Conservation (phyloP, 2,329 filamentous ascomycete species). For the Claviceps sp. region DNA sequence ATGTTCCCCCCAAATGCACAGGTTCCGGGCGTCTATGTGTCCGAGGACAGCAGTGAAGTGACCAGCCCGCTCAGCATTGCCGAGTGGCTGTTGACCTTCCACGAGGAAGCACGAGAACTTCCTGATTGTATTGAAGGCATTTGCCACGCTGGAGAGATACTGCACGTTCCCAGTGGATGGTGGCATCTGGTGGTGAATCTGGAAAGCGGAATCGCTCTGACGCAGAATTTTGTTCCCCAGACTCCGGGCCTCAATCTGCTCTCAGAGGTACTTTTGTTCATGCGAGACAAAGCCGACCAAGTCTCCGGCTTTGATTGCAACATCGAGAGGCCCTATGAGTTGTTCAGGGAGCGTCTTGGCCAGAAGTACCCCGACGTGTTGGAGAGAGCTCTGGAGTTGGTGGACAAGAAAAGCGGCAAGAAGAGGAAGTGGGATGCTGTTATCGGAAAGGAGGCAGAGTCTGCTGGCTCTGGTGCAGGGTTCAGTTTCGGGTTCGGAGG, state of each 20-base stretch:
- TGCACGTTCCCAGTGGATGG: conserved; percentile 91
- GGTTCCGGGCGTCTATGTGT: conserved; percentile 84
- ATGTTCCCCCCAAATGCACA: conserved; percentile 77
- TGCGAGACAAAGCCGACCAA: conserved; percentile 71
- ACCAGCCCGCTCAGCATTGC: conserved; percentile 89
- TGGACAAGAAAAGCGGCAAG: conserved; percentile 50
- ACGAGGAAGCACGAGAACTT: conserved; percentile 62
- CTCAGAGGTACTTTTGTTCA: conserved; percentile 61
- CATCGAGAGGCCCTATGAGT: conserved; percentile 56
- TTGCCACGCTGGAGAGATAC: conserved; percentile 69
- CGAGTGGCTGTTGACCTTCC: conserved; percentile 90
- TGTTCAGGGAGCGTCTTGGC: conserved; percentile 59
- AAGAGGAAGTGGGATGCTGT: conserved; percentile 82
- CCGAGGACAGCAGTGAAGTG: conserved; percentile 79
- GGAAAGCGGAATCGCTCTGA: conserved; percentile 72
- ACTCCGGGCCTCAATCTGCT: conserved; percentile 44
- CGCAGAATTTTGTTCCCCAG: conserved; percentile 84
- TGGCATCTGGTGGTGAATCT: conserved; percentile 94
- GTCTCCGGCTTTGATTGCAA: conserved; percentile 72
- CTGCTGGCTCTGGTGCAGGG: conserved; percentile 18
- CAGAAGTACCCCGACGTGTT: conserved; percentile 53
- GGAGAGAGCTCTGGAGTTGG: conserved; percentile 47
- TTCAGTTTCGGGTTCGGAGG: conserved; percentile 43
- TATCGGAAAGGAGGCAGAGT: conserved; percentile 30
- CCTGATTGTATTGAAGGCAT: conserved; percentile 76